Percentiles rank a stretch among this genome's conserved stretches.
Conservation (phyloP, 108 stramenopile genomes). For the Heterococcus sp. region DNA sequence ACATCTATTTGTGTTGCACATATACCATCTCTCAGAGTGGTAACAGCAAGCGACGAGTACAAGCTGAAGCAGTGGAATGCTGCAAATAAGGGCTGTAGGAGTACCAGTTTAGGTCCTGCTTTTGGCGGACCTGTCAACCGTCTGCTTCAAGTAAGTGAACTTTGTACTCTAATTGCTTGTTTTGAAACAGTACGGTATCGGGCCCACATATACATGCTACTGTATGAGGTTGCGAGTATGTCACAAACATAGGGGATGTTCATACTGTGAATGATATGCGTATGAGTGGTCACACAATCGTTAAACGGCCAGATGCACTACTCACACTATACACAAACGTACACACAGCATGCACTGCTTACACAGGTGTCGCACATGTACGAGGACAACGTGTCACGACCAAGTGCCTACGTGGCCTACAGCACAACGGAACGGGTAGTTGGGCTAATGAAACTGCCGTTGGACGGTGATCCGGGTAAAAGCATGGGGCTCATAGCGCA, state of each 20-base stretch:
- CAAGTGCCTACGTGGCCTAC: conserved; percentile 34
- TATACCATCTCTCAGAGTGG: conserved; percentile 4
- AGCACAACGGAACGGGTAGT: conserved; percentile 45
- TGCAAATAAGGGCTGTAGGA: conserved; percentile 51
- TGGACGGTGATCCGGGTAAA: conserved; percentile 60
- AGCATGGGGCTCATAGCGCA: conserved; percentile 66
- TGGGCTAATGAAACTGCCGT: conserved; percentile 51
- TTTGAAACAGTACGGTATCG: too few species aligned
- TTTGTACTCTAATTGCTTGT: too few species aligned
- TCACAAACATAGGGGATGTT: too few species aligned
- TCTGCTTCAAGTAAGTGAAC: conserved; percentile 38
- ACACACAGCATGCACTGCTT: too few species aligned
- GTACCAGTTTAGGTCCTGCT: conserved; percentile 58
- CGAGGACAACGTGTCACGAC: conserved; percentile 4
- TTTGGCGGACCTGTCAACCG: conserved; percentile 56
- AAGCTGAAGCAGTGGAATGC: conserved; percentile 62
- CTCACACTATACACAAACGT: too few species aligned
- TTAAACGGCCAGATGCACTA: too few species aligned
- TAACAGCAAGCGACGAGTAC: conserved; percentile 54
- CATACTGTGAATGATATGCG: too few species aligned
- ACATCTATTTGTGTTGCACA: neutral
- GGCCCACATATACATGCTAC: too few species aligned
- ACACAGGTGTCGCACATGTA: too few species aligned
- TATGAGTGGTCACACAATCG: too few species aligned
- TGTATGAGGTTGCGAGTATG: too few species aligned